Evolutionary conservation across 2,329 filamentous ascomycete species (phyloP).

Genomic region (Teratosphaeria pseudoeucalypti): DNA sequence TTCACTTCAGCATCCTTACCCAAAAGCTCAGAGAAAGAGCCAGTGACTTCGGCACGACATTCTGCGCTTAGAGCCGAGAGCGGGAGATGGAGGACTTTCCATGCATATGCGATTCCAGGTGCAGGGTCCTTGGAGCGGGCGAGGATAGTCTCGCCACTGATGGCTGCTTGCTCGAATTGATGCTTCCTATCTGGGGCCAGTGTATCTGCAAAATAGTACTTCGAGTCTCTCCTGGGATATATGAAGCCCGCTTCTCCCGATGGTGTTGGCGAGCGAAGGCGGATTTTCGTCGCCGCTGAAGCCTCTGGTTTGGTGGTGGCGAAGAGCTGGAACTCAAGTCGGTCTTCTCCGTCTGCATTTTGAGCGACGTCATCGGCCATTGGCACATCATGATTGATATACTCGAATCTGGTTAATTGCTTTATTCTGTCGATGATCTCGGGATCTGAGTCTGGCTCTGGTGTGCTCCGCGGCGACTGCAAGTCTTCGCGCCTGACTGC

Average conservation of each 20-base stretch:
- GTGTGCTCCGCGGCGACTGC: conserved; percentile 5
- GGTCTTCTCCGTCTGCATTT: conserved; percentile 13
- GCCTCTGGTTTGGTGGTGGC: conserved; percentile 8
- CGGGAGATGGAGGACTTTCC: conserved; percentile 17
- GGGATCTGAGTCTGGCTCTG: conserved; percentile 3
- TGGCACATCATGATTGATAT: conserved; percentile 1
- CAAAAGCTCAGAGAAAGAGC: background rate
- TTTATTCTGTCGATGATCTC: conserved; percentile 4
- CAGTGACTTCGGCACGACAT: background rate
- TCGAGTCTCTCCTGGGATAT: conserved; percentile 2
- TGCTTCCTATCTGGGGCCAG: background rate
- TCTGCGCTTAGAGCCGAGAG: background rate
- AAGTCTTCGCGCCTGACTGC: conserved; percentile 7
- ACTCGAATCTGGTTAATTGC: conserved; percentile 1
- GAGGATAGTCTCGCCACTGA: conserved; percentile 13
- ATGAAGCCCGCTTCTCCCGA: conserved; percentile 10
- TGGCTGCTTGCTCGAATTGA: conserved; percentile 8
- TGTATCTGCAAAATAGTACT: conserved; percentile 13
- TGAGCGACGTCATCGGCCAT: background rate
- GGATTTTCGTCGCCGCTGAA: conserved; percentile 1
- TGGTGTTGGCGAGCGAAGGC: conserved; percentile 3
- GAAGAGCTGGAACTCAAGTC: conserved; percentile 19
- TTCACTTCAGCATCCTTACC: background rate
- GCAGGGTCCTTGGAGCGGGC: conserved; percentile 7
- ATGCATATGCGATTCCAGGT: conserved; percentile 15